A percentile compares a stretch with the other conserved stretches of the same genome.
Evolutionary conservation across 2,329 filamentous ascomycete species (phyloP).

Genomic region (Nakataea oryzae): DNA sequence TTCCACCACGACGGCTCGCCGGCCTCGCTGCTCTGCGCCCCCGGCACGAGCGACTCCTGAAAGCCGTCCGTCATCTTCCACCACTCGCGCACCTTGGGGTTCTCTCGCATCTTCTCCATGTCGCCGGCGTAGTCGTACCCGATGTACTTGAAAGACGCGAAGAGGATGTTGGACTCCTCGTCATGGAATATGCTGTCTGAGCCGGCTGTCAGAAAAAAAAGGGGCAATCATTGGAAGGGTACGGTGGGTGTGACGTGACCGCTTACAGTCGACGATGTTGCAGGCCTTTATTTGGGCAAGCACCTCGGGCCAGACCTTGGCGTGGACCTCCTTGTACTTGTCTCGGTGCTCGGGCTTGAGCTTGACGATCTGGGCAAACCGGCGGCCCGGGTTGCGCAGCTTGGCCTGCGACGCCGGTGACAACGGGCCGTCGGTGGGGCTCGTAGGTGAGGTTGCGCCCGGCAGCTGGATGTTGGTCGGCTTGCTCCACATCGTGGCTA

Average conservation of each 20-base stretch:
- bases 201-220: background rate
- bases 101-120: constrained; percentile 66
- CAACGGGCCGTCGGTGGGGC: constrained; percentile 1
- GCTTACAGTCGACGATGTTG: constrained; percentile 62
- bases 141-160: constrained; percentile 71
- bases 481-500: constrained; percentile 6
- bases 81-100: constrained; percentile 66
- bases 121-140: constrained; percentile 62
- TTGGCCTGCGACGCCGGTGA: constrained; percentile 8
- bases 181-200: constrained; percentile 67
- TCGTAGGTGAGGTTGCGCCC: background rate
- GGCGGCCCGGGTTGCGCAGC: constrained; percentile 32
- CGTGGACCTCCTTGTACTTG: constrained; percentile 66
- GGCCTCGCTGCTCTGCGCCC: constrained; percentile 46
- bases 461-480: background rate
- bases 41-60: constrained; percentile 55
- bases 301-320: constrained; percentile 68
- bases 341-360: constrained; percentile 56
- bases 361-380: constrained; percentile 63
- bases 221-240: background rate
- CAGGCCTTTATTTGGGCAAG: constrained; percentile 65
- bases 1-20: constrained; percentile 60
- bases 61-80: constrained; percentile 72
- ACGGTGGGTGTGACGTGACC: background rate
- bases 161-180: constrained; percentile 50